These are phyloP conservation scores for Aspergillus unguis DNA, from an alignment of 2,329 filamentous ascomycete genomes.

Conservation along the genomic window DNA sequence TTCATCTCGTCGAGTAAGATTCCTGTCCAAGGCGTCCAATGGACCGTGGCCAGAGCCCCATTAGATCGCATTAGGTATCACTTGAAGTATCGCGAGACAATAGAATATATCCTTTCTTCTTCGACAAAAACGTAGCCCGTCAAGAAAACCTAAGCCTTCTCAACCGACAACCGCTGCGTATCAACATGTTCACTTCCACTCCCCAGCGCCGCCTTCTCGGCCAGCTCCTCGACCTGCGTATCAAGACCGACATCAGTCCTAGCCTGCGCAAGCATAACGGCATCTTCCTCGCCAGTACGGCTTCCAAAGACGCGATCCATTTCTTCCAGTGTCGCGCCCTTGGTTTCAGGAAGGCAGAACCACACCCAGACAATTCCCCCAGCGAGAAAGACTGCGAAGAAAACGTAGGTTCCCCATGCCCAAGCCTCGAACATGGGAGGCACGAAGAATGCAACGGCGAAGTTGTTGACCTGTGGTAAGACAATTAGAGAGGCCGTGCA, in stretches of 20 bases:
- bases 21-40: too few relatives aligned
- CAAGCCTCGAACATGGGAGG: slow-evolving; percentile 25
- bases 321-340: slow-evolving; percentile 56
- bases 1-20: too few relatives aligned
- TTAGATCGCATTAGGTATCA: too few relatives aligned
- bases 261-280: background rate
- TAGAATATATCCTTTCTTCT: too few relatives aligned
- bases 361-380: slow-evolving; percentile 27
- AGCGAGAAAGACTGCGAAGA: slow-evolving; percentile 27
- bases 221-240: background rate
- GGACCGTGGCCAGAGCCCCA: too few relatives aligned
- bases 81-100: too few relatives aligned
- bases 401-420: slow-evolving; percentile 30
- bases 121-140: too few relatives aligned
- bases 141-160: background rate
- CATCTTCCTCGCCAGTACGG: slow-evolving; percentile 25
- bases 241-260: background rate
- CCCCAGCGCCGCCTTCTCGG: background rate
- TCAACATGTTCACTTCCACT: background rate
- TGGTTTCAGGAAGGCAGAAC: slow-evolving; percentile 52
- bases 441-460: slow-evolving; percentile 29
- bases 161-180: background rate
- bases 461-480: slow-evolving; percentile 24
- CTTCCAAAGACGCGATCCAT: slow-evolving; percentile 43
- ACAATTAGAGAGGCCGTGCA: background rate